Evolutionary conservation across 1,139 yeast genomes (phyloP), one percentile per base, ranked within the genome.

Genomic region (Pichia sp.): DNA sequence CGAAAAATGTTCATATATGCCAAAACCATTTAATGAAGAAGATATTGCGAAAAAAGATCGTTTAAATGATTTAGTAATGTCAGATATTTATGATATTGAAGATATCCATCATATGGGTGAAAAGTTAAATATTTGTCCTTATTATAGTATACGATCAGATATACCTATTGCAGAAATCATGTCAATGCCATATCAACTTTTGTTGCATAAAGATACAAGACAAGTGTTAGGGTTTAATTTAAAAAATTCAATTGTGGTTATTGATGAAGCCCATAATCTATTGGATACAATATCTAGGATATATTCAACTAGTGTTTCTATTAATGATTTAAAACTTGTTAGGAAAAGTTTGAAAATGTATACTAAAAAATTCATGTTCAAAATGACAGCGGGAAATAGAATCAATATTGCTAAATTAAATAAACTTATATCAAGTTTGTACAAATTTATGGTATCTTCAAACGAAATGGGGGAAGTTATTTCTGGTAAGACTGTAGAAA

Each of bases 211-310:
- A 29, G 66, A 75, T 4, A 72, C 95, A 0, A 67, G 96, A 52
- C 68, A 70, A 4, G 65, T 78, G 0, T 60, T 87, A 37, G 76
- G 78, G 1, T 58, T 89, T 6, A 70, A 79, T 37, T 56, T 89
- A 14, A 70, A 72, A 39, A 72, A 78, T 46, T 71, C 91, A 0
- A 73, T 89, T 6, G 75, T 91, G 1, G 74, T 91, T 4, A 80
- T 89, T 29, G 98, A 89, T 57, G 98, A 89, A 57, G 97, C 97
- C 0, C 98, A 89, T 57, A 89, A 89, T 56, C 64, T 89, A 31
- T 59, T 88, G 25, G 96, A 88, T 51, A 79, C 89, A 0, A 77
- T 89, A 5, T 74, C 81, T 1, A 66, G 84, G 1, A 65, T 89
- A 48, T 73, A 83, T 53, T 86, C 96, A 0, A 72, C 78, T 1